A percentile compares a stretch with the other conserved stretches of the same genome.
These are phyloP conservation scores for Sporothrix protearum DNA, from an alignment of 2,329 filamentous ascomycete species.

Conservation along the genomic window DNA sequence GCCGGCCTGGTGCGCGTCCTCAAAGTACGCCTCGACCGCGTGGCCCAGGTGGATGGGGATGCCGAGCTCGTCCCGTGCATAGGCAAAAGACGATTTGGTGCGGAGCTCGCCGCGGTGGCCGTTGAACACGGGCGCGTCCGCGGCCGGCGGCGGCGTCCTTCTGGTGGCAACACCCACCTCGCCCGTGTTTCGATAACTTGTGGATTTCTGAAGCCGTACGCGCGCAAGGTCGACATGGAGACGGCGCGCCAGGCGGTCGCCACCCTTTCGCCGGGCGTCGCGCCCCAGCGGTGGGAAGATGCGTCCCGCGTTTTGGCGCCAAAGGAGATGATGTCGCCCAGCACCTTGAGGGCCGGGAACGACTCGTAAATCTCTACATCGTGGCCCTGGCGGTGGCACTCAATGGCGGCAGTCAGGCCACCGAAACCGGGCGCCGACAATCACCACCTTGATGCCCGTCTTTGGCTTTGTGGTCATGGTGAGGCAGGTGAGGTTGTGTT, in stretches of 20 bases:
- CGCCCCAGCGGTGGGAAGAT: slow-evolving; percentile 58
- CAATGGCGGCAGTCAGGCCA: slow-evolving; percentile 59
- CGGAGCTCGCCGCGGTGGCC: slow-evolving; percentile 59
- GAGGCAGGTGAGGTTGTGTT: neutral
- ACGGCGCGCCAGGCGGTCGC: slow-evolving; percentile 45
- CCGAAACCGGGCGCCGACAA: slow-evolving; percentile 56
- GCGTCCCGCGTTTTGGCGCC: slow-evolving; percentile 60
- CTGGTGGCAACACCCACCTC: slow-evolving; percentile 59
- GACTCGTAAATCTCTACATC: slow-evolving; percentile 56
- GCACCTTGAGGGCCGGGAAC: slow-evolving; percentile 54
- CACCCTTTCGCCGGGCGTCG: slow-evolving; percentile 44
- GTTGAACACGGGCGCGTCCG: slow-evolving; percentile 54
- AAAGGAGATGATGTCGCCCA: slow-evolving; percentile 62
- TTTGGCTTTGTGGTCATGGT: slow-evolving; percentile 28
- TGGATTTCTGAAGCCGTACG: slow-evolving; percentile 60
- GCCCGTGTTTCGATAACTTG: slow-evolving; percentile 57
- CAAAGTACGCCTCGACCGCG: slow-evolving; percentile 52
- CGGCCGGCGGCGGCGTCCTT: slow-evolving; percentile 41
- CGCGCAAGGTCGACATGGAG: slow-evolving; percentile 51
- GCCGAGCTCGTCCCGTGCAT: slow-evolving; percentile 51
- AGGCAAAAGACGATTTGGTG: slow-evolving; percentile 58
- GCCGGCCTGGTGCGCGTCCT: slow-evolving; percentile 49
- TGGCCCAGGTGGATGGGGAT: slow-evolving; percentile 55
- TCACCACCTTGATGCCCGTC: slow-evolving; percentile 52
- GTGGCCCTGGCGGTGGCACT: slow-evolving; percentile 60